These are phyloP conservation scores for Hypoxylon fuscum DNA, from an alignment of 495 filamentous ascomycete species.

Conservation along the genomic window DNA sequence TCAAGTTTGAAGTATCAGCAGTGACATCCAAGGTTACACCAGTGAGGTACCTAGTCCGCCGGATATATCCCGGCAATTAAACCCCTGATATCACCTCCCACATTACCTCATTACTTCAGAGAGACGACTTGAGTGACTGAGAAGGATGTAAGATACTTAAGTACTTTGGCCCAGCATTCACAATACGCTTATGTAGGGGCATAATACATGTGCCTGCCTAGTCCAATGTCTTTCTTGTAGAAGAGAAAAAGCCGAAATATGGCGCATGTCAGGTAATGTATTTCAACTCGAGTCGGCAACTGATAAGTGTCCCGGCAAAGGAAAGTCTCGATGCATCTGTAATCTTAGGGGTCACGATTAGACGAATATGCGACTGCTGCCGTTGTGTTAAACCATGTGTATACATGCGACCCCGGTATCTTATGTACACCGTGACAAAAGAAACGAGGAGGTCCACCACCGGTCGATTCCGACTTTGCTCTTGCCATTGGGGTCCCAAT, in stretches of 20 bases:
- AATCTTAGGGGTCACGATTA: background rate
- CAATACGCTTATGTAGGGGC: too few species aligned
- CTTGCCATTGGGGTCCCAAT: background rate
- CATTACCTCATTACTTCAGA: too few species aligned
- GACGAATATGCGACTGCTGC: background rate
- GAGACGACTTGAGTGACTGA: too few species aligned
- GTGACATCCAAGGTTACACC: too few species aligned
- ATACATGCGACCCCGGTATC: conserved; percentile 29
- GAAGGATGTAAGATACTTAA: too few species aligned
- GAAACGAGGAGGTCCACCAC: conserved; percentile 15
- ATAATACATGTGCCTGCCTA: too few species aligned
- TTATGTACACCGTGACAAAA: conserved; percentile 37
- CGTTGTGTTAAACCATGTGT: conserved; percentile 14
- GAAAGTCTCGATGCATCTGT: too few species aligned
- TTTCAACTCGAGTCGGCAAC: too few species aligned
- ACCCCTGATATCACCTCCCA: background rate
- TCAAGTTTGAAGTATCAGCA: conserved; percentile 4
- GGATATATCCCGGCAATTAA: conserved; percentile 27
- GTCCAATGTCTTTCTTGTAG: too few species aligned
- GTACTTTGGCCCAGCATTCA: too few species aligned
- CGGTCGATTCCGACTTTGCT: conserved; percentile 1
- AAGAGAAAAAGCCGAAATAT: background rate
- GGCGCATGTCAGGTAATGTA: too few species aligned
- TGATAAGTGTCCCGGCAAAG: too few species aligned
- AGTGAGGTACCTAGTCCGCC: background rate